phyloP scores from a whole-genome alignment of 1,139 yeast species.

The Yamadazyma mexicana region DNA sequence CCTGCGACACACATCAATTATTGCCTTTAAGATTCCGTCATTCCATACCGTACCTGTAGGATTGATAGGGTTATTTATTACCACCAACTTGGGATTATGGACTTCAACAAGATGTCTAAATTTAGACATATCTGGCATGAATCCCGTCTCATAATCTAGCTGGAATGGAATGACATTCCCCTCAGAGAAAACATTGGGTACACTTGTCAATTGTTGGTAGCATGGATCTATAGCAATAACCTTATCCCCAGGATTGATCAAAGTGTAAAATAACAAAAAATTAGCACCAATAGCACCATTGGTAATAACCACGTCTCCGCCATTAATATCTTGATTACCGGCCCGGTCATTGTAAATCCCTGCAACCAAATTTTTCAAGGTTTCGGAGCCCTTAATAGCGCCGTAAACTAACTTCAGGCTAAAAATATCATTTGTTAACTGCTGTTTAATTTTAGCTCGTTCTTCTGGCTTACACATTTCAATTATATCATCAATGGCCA shows the following conservation, averaged over 20 bases:
- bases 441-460: background rate
- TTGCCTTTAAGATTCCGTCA: slow-evolving; percentile 27
- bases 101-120: slow-evolving; percentile 28
- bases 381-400: slow-evolving; percentile 46
- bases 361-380: slow-evolving; percentile 36
- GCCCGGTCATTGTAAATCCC: slow-evolving; percentile 31
- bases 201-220: slow-evolving; percentile 53
- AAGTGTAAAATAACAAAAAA: slow-evolving; percentile 46
- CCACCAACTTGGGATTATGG: slow-evolving; percentile 43
- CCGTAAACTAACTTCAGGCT: slow-evolving; percentile 44
- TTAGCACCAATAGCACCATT: slow-evolving; percentile 65
- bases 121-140: slow-evolving; percentile 35
- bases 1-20: slow-evolving; percentile 39
- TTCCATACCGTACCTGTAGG: slow-evolving; percentile 54
- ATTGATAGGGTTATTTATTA: slow-evolving; percentile 56
- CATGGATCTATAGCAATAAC: slow-evolving; percentile 52
- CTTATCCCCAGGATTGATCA: slow-evolving; percentile 50
- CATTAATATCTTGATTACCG: slow-evolving; percentile 16
- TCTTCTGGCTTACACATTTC: slow-evolving; percentile 24
- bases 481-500: slow-evolving; percentile 41
- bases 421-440: slow-evolving; percentile 10
- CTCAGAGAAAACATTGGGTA: slow-evolving; percentile 48
- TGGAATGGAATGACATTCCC: slow-evolving; percentile 35
- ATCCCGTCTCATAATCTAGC: slow-evolving; percentile 32
- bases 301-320: slow-evolving; percentile 45